Evolutionary conservation across 352 stramenopile genomes (phyloP).

Genomic region (Pythium brassicae): DNA sequence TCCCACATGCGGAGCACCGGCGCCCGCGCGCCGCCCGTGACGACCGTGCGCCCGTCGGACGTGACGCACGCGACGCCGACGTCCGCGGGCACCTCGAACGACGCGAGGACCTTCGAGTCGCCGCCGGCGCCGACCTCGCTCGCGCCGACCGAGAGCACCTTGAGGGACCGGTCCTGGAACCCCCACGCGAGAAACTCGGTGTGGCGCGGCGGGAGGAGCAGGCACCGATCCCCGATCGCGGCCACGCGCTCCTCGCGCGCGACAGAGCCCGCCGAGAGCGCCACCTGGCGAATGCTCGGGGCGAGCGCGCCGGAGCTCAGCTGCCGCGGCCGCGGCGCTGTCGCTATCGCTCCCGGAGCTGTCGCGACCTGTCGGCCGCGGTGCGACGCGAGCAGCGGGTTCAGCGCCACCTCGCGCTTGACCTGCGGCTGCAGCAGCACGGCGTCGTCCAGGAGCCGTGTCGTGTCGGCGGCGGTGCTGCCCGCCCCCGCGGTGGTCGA

Average conservation of each 20-base stretch:
- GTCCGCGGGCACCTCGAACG: conserved; percentile 50
- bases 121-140: conserved; percentile 37
- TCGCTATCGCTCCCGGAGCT: too few relatives aligned
- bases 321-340: conserved; percentile 10
- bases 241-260: conserved; percentile 46
- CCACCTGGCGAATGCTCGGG: conserved; percentile 41
- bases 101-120: conserved; percentile 58
- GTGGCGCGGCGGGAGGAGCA: conserved; percentile 59
- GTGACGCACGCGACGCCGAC: conserved; percentile 56
- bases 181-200: conserved; percentile 70
- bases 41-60: conserved; percentile 52
- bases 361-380: conserved; percentile 20
- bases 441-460: conserved; percentile 43
- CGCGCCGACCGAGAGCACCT: conserved; percentile 39
- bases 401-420: conserved; percentile 36
- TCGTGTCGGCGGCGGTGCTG: conserved; percentile 20
- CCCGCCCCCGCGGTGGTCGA: conserved; percentile 24
- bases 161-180: conserved; percentile 61
- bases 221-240: conserved; percentile 33
- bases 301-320: conserved; percentile 24
- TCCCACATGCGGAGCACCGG: conserved; percentile 60
- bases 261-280: conserved; percentile 37
- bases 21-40: conserved; percentile 36
- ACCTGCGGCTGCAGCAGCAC: conserved; percentile 46
- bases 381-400: conserved; percentile 39